These are phyloP conservation scores for Periconia sp. DNA, from an alignment of 2,329 filamentous ascomycete genomes.

Conservation along the genomic window DNA sequence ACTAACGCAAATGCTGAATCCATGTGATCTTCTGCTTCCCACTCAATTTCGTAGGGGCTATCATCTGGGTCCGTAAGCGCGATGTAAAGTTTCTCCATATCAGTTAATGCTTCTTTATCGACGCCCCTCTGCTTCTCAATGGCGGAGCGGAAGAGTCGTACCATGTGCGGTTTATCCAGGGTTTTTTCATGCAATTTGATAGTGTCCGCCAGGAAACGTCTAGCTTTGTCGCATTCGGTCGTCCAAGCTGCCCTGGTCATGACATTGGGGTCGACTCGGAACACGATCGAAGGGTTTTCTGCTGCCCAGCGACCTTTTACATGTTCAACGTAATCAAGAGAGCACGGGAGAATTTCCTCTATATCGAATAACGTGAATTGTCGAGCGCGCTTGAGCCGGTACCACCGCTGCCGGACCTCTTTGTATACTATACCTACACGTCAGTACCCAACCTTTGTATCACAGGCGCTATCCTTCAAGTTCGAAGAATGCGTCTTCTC, in stretches of 20 bases:
- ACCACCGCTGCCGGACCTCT: too few species aligned
- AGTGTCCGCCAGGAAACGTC: not conserved
- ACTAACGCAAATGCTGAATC: slow-evolving; percentile 11
- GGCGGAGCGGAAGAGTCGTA: not conserved
- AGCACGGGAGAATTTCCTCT: not conserved
- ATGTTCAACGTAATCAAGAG: not conserved
- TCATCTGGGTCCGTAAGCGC: slow-evolving; percentile 12
- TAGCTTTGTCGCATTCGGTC: not conserved
- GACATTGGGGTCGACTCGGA: not conserved
- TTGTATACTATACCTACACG: too few species aligned
- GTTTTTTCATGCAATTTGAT: not conserved
- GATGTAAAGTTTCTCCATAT: slow-evolving; percentile 22
- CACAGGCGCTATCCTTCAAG: too few species aligned
- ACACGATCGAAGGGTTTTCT: not conserved
- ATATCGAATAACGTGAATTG: not conserved
- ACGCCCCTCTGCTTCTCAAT: not conserved
- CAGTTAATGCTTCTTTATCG: not conserved
- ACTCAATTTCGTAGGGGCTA: not conserved
- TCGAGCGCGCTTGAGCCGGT: not conserved
- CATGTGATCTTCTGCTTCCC: slow-evolving; percentile 9
- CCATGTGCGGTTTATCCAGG: not conserved
- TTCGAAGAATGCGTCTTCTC: too few species aligned
- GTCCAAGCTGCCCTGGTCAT: not conserved
- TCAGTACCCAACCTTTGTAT: too few species aligned
- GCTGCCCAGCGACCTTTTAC: not conserved